Evolutionary conservation across 1,284 basidiomycete genomes (phyloP), one percentile per base, ranked within the genome.

Genomic region (Athelia sp.): DNA sequence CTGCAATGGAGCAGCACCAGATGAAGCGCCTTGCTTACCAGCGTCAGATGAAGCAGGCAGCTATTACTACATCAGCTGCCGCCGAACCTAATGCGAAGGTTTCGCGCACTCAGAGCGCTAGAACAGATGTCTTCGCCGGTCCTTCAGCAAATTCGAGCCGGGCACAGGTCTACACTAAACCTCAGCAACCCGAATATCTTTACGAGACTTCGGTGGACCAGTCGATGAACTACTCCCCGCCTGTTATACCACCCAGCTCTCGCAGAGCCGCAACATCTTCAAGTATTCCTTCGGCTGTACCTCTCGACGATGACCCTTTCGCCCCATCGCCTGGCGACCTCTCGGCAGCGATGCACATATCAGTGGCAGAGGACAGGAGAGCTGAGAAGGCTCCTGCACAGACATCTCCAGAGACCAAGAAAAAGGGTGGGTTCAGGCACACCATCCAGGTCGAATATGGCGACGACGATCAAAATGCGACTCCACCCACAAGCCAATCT

Each of bases 361-460:
- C 65, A 0, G 65, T 67, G n/a, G 64, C 65, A 6, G 43, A n/a
- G 19, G 21, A 44, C 6, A n/a, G n/a, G 18, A n/a, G 22, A 21
- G 36, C 36, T n/a, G 32, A 17, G 15, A 24, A 52, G 17, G 47
- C 57, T 24, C 55, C 60, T 23, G 54, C 51, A 36, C 54, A 43
- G 52, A 57, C 48, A 53, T 54, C 46, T 54, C 56, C 57, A 54
- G 54, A 64, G 11, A 62, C 64, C 51, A 72, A 72, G 56, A 69
- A 71, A 62, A 72, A 68, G 48, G 65, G 62, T 17, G 73, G 65
- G 47, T 80, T 84, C 64, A 70, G 87, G 14, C 92, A 96, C 67
- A 96, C 93, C 2, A 91, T 96, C 36, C 93, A 97, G 66, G 86
- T 97, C 50, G 93, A 96, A 64, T 94, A 94, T 57, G 85, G 86